Conservation (phyloP, 1,284 basidiomycete genomes). For the Puccinia horiana region DNA sequence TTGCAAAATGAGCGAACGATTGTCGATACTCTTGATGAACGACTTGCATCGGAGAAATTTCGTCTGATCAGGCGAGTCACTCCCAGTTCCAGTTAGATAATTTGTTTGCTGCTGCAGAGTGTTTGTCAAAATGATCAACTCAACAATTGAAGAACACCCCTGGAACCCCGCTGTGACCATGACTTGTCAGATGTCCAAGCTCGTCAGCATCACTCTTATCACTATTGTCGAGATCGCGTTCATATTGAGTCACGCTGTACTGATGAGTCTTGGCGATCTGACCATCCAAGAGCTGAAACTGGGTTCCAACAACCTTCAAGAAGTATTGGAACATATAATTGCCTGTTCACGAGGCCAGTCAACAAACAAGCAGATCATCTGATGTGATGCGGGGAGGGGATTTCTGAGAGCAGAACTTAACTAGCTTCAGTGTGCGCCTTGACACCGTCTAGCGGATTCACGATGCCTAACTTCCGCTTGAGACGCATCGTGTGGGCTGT, state of each 20-base stretch:
- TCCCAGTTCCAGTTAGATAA: not conserved
- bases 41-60: constrained; percentile 94
- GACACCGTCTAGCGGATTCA: constrained; percentile 78
- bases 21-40: constrained; percentile 87
- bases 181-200: constrained; percentile 66
- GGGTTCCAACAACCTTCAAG: constrained; percentile 67
- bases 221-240: constrained; percentile 71
- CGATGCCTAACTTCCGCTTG: constrained; percentile 75
- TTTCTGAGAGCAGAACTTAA: constrained; percentile 51
- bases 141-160: constrained; percentile 55
- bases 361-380: not conserved
- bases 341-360: constrained; percentile 54
- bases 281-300: constrained; percentile 78
- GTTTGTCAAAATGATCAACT: not conserved
- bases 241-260: constrained; percentile 93
- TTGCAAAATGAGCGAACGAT: constrained; percentile 94
- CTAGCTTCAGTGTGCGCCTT: constrained; percentile 66
- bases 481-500: constrained; percentile 63
- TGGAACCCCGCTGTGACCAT: constrained; percentile 70
- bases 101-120: not conserved
- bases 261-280: constrained; percentile 72
- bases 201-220: constrained; percentile 53
- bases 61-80: constrained; percentile 58
- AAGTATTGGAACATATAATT: constrained; percentile 52
- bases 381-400: constrained; percentile 52